A percentile compares a stretch with the other conserved stretches of the same genome.
Evolutionary conservation across 2,329 filamentous ascomycete species (phyloP).

Genomic region (Talaromyces sp.): DNA sequence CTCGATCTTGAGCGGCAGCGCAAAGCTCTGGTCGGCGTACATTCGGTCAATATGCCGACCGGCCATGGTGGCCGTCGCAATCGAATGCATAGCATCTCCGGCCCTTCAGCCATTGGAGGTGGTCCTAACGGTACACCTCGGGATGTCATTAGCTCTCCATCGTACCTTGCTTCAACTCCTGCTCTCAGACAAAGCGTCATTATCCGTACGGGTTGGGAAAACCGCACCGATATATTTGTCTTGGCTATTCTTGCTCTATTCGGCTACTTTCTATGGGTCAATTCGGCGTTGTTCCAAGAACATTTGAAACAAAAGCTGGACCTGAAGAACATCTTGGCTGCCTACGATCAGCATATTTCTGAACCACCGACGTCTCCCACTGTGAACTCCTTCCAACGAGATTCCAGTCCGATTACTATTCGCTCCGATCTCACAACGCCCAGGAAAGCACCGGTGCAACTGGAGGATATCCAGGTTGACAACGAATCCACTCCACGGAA

Average conservation of each 20-base stretch:
- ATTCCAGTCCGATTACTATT: conserved; percentile 24
- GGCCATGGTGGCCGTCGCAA: conserved; percentile 32
- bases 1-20: conserved; percentile 50
- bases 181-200: conserved; percentile 43
- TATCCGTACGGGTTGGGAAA: conserved; percentile 47
- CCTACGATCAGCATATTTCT: conserved; percentile 35
- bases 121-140: conserved; percentile 39
- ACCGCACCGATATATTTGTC: conserved; percentile 44
- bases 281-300: conserved; percentile 40
- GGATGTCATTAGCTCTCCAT: conserved; percentile 34
- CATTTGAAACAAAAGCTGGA: conserved; percentile 45
- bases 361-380: conserved; percentile 41
- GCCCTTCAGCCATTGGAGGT: conserved; percentile 32
- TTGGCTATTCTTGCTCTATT: conserved; percentile 40
- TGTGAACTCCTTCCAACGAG: conserved; percentile 30
- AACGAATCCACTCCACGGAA: conserved; percentile 31
- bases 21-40: conserved; percentile 67
- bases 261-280: conserved; percentile 43
- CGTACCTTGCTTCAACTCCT: conserved; percentile 38
- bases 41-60: conserved; percentile 52
- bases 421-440: conserved; percentile 13
- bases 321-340: conserved; percentile 44
- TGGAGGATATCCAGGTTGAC: conserved; percentile 33
- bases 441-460: not conserved
- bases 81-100: conserved; percentile 45